Conservation (phyloP, 192 early-diverging fungal species). For the Coemansia sp. region DNA sequence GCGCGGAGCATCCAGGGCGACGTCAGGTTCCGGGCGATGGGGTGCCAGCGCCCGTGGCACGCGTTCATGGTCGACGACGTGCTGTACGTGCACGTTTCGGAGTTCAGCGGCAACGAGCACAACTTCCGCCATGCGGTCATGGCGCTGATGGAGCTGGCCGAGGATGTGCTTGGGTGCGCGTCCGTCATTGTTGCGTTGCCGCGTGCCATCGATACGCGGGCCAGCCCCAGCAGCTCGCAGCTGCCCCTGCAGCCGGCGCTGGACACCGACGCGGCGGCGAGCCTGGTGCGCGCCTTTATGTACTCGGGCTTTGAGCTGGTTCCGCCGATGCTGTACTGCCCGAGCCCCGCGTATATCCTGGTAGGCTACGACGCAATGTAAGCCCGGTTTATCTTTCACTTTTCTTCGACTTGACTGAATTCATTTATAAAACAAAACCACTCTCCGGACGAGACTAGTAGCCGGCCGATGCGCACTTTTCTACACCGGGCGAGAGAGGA, state of each 20-base stretch:
- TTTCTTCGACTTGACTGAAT: no score
- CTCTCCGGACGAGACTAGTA: no score
- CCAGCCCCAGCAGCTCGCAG: background rate
- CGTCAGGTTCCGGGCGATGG: conserved; percentile 13
- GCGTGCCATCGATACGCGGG: conserved; percentile 3
- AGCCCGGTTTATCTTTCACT: no score
- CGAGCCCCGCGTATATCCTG: conserved; percentile 51
- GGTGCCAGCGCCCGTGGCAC: conserved; percentile 30
- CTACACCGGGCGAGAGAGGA: no score
- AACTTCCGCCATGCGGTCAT: conserved; percentile 38
- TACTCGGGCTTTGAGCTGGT: conserved; percentile 63
- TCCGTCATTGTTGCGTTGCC: conserved; percentile 41
- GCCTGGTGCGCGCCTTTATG: conserved; percentile 59
- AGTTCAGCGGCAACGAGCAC: conserved; percentile 27
- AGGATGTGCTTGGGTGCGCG: conserved; percentile 38
- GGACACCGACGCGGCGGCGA: conserved; percentile 20
- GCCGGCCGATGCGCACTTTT: no score
- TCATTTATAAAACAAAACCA: no score
- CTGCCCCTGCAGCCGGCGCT: background rate
- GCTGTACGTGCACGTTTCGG: conserved; percentile 24
- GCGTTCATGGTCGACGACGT: conserved; percentile 40
- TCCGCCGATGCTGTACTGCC: conserved; percentile 55
- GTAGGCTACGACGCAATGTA: conserved; percentile 59
- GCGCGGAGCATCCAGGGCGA: conserved; percentile 11
- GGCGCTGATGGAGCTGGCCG: conserved; percentile 53